A percentile compares a stretch with the other conserved stretches of the same genome.
phyloP scores from a whole-genome alignment of 768 basidiomycete genomes.

The Pisolithus tinctorius region DNA sequence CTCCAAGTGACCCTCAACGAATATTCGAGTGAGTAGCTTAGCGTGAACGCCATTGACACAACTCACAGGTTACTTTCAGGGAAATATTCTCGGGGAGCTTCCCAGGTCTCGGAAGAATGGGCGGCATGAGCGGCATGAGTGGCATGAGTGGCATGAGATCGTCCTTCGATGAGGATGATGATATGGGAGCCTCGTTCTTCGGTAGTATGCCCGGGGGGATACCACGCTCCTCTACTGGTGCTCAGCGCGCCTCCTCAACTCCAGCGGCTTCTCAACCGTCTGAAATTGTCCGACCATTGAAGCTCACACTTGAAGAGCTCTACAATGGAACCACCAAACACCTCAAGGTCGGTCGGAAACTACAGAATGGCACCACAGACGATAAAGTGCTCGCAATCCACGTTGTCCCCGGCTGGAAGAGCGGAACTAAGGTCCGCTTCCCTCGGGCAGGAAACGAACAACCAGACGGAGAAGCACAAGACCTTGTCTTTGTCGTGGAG shows the following conservation, averaged over 20 bases:
- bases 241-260: conserved; percentile 22
- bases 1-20: conserved; percentile 76
- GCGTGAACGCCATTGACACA: neutral
- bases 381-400: conserved; percentile 82
- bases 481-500: conserved; percentile 96
- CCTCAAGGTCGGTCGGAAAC: conserved; percentile 75
- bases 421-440: conserved; percentile 91
- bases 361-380: conserved; percentile 68
- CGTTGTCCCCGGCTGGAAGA: conserved; percentile 90
- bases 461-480: conserved; percentile 61
- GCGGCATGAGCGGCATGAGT: conserved; percentile 37
- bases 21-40: conserved; percentile 72
- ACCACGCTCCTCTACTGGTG: conserved; percentile 34
- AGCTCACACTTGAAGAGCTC: conserved; percentile 80
- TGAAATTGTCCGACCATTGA: conserved; percentile 78
- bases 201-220: conserved; percentile 50
- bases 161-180: conserved; percentile 30
- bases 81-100: conserved; percentile 45
- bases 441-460: conserved; percentile 81
- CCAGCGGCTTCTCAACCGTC: conserved; percentile 29
- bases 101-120: conserved; percentile 31
- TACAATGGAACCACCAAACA: conserved; percentile 82
- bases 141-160: conserved; percentile 27
- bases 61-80: conserved; percentile 30
- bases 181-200: conserved; percentile 33